These are phyloP conservation scores for Aquanectria penicillioides DNA, from an alignment of 2,329 filamentous ascomycete genomes.

Conservation along the genomic window DNA sequence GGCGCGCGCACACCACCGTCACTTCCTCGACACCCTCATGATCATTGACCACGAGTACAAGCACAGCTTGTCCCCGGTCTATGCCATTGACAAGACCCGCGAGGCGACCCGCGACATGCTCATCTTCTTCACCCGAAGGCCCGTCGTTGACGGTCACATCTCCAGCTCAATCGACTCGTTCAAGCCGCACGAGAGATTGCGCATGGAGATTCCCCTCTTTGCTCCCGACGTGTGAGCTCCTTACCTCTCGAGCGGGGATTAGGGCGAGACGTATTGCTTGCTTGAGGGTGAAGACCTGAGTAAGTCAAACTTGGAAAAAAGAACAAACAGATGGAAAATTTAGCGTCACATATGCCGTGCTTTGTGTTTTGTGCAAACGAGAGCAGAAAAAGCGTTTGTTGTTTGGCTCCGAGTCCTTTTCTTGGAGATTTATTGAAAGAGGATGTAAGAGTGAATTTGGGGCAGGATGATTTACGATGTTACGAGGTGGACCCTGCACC, in stretches of 20 bases:
- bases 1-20: slow-evolving; percentile 36
- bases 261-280: neutral
- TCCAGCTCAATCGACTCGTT: slow-evolving; percentile 15
- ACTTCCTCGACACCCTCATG: slow-evolving; percentile 39
- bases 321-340: neutral
- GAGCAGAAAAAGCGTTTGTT: neutral
- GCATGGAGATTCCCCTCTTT: slow-evolving; percentile 16
- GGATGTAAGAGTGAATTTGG: neutral
- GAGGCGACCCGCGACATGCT: slow-evolving; percentile 41
- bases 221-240: slow-evolving; percentile 1
- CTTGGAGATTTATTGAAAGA: neutral
- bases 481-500: neutral
- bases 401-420: neutral
- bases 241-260: neutral
- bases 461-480: neutral
- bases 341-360: neutral
- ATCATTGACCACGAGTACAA: slow-evolving; percentile 42
- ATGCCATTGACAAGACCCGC: slow-evolving; percentile 29
- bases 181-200: slow-evolving; percentile 11
- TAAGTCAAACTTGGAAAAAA: neutral
- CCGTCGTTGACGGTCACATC: slow-evolving; percentile 21
- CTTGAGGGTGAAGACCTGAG: neutral
- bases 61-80: slow-evolving; percentile 39
- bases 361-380: neutral
- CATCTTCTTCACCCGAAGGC: slow-evolving; percentile 40